Evolutionary conservation across 2,329 filamentous ascomycete species (phyloP), one percentile per base, ranked within the genome.

Genomic region (Cordyceps sp.): DNA sequence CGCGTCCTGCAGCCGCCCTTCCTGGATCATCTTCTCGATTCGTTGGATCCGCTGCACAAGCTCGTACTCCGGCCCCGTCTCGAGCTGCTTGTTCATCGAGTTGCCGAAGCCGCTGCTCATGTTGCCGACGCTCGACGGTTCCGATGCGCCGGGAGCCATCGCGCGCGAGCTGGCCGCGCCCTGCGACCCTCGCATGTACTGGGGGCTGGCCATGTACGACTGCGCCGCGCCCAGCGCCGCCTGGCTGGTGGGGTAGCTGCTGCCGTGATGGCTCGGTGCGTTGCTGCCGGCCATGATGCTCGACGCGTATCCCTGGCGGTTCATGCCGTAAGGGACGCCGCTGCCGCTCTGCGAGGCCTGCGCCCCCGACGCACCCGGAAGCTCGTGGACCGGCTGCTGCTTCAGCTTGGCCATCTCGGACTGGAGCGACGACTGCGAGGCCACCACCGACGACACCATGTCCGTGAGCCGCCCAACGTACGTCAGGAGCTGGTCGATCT

Each of bases 401-500:
- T 69, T 66, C 40, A 72, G 56, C 49, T 70, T 73, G 32, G 74
- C 52, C 34, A 76, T 61, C 40, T 69, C 67, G 26, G 66, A 66
- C 49, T 85, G 78, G 41, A 84, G 73, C 34, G 78, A 67, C 4
- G 68, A 57, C 53, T 86, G 80, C 2, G 69, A 66, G 5, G 69
- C 57, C 5, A 74, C 74, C 74, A 88, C 75, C 10, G 68, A 68
- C 25, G 73, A 69, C 17, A 88, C 65, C 28, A 75, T 81, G 39
- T 77, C 71, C 3, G 74, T 69, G 35, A 86, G 61, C 17, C 70
- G 67, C 21, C 66, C 67, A 5, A 83, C 73, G 20, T 81, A 65
- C 12, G 66, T 64, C 7, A 75, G 65, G n/a, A 88, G 63, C 45
- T 81, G 70, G 33, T 80, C 72, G 36, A 86, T 78, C 64, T 85